Conservation (phyloP, 805 yeast species). For the Saccharomycopsis malanga region DNA sequence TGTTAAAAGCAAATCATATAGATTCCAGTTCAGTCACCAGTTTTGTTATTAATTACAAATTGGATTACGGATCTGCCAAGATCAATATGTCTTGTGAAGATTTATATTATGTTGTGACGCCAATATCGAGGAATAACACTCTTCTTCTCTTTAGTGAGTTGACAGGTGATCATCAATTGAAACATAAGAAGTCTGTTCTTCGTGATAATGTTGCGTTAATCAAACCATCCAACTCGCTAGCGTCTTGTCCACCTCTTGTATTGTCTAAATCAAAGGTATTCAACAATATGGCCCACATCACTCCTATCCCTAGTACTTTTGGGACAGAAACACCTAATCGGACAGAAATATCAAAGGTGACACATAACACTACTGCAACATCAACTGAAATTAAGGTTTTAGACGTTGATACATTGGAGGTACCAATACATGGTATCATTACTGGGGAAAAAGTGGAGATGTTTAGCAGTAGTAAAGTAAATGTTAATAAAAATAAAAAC, state of each 20-base stretch:
- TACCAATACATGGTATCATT: no score
- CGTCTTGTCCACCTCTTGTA: background rate
- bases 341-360: no score
- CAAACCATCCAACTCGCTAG: constrained; percentile 4
- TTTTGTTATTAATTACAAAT: background rate
- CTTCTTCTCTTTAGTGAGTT: background rate
- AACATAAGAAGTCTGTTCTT: background rate
- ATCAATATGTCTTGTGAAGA: background rate
- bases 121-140: constrained; percentile 9
- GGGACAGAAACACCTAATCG: no score
- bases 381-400: no score
- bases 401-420: no score
- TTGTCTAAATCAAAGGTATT: background rate
- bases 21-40: background rate
- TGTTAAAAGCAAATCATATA: background rate
- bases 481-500: background rate
- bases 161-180: background rate
- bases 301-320: no score
- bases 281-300: constrained; percentile 1
- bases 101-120: constrained; percentile 1
- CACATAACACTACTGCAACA: no score
- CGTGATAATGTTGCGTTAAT: constrained; percentile 1
- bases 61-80: background rate
- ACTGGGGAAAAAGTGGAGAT: background rate
- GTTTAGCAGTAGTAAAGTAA: background rate